Conservation (phyloP, 495 filamentous ascomycete species). For the Penicillium bialowiezense region DNA sequence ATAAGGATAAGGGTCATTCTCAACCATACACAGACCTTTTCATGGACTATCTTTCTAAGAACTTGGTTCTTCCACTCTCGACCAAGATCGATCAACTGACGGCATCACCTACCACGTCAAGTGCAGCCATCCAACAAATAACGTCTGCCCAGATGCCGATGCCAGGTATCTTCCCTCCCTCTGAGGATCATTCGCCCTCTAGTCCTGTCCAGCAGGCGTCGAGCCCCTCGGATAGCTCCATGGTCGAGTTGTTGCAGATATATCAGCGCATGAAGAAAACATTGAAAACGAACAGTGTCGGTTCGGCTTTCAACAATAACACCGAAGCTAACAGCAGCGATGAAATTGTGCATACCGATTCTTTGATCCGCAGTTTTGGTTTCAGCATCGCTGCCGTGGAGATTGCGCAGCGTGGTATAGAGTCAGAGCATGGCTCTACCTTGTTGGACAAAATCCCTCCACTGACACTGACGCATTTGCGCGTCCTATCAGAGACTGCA, state of each 20-base stretch:
- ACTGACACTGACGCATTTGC: slow-evolving; percentile 80
- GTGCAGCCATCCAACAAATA: slow-evolving; percentile 19
- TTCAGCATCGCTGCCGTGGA: slow-evolving; percentile 88
- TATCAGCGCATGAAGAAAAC: slow-evolving; percentile 81
- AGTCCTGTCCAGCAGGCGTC: slow-evolving; percentile 35
- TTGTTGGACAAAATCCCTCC: slow-evolving; percentile 83
- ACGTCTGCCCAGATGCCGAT: slow-evolving; percentile 40
- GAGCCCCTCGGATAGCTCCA: slow-evolving; percentile 38
- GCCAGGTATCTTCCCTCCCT: slow-evolving; percentile 43
- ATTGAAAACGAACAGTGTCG: slow-evolving; percentile 66
- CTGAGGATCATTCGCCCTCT: slow-evolving; percentile 31
- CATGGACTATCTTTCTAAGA: slow-evolving; percentile 56
- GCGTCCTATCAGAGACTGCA: slow-evolving; percentile 84
- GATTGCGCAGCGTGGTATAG: slow-evolving; percentile 86
- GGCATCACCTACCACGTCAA: slow-evolving; percentile 29
- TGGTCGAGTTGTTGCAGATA: slow-evolving; percentile 72
- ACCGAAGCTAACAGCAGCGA: slow-evolving; percentile 38
- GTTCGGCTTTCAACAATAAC: slow-evolving; percentile 44
- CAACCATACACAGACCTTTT: slow-evolving; percentile 58
- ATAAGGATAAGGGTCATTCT: slow-evolving; percentile 34
- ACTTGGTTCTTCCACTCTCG: slow-evolving; percentile 59
- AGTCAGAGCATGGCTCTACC: slow-evolving; percentile 69
- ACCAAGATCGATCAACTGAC: slow-evolving; percentile 53
- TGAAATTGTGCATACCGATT: slow-evolving; percentile 62
- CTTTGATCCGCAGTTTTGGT: slow-evolving; percentile 70